phyloP scores from a whole-genome alignment of 1,284 basidiomycete species.

The Austroboletus novae-zelandiae region DNA sequence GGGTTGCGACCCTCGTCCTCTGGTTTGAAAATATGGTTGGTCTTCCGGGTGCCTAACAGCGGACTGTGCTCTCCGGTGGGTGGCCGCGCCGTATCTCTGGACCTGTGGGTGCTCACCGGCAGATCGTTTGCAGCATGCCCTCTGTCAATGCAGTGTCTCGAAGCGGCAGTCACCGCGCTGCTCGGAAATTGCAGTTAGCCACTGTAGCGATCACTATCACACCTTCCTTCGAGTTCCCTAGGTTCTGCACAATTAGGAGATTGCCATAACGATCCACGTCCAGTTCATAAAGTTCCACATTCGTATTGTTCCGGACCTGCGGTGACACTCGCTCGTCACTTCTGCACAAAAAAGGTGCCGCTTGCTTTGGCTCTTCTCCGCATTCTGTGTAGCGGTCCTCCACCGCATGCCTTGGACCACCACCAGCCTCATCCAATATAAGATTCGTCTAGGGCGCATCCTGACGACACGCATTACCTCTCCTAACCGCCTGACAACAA shows the following conservation, averaged over 20 bases:
- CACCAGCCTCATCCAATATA: conserved; percentile 17
- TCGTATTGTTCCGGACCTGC: conserved; percentile 6
- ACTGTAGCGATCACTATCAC: conserved; percentile 18
- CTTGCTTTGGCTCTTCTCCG: conserved; percentile 3
- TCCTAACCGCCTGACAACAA: conserved; percentile 7
- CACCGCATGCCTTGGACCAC: conserved; percentile 19
- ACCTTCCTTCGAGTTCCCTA: conserved; percentile 17
- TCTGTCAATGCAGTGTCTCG: conserved; percentile 22
- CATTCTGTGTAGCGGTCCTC: conserved; percentile 20
- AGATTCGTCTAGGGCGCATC: conserved; percentile 6
- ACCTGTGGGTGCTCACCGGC: not conserved
- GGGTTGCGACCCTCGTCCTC: conserved; percentile 58
- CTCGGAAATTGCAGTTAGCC: conserved; percentile 24
- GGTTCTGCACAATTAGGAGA: conserved; percentile 12
- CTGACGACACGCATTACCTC: conserved; percentile 17
- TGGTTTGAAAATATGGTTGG: conserved; percentile 74
- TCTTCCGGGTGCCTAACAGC: conserved; percentile 28
- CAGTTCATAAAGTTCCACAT: conserved; percentile 10
- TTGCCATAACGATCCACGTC: conserved; percentile 14
- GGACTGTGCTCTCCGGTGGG: conserved; percentile 12
- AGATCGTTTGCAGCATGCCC: conserved; percentile 14
- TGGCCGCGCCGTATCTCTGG: conserved; percentile 8
- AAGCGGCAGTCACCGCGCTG: conserved; percentile 22
- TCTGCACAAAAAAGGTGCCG: conserved; percentile 19
- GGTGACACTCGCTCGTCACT: conserved; percentile 12